Evolutionary conservation across 352 stramenopile species (phyloP).

Genomic region (Phytopythium montanum): DNA sequence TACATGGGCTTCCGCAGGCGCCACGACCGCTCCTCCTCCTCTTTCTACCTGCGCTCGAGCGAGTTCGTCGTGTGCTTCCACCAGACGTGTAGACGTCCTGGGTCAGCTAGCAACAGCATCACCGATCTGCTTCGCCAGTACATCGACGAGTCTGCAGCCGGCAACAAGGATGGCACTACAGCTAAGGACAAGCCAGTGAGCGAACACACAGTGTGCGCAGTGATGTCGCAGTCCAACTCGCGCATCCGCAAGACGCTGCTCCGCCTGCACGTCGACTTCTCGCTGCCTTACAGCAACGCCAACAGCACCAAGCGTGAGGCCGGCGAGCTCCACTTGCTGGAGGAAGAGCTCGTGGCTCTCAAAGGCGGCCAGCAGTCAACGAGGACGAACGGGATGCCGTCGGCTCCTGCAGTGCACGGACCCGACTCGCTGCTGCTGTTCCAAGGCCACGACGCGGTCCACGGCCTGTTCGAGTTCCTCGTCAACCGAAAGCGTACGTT

Average conservation of each 20-base stretch:
- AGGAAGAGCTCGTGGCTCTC: conserved; percentile 36
- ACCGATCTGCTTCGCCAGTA: conserved; percentile 15
- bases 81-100: conserved; percentile 13
- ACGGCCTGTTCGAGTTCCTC: conserved; percentile 74
- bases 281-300: conserved; percentile 47
- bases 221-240: conserved; percentile 67
- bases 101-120: conserved; percentile 12
- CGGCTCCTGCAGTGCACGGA: conserved; percentile 32
- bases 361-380: conserved; percentile 9
- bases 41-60: conserved; percentile 59
- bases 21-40: conserved; percentile 4
- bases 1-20: conserved; percentile 58
- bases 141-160: conserved; percentile 25
- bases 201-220: conserved; percentile 30
- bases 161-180: conserved; percentile 2
- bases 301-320: conserved; percentile 36
- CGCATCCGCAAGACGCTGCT: conserved; percentile 59
- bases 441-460: conserved; percentile 51
- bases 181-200: neutral
- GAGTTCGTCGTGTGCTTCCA: conserved; percentile 67
- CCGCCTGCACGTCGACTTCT: conserved; percentile 55
- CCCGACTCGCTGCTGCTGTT: conserved; percentile 66
- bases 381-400: conserved; percentile 17
- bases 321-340: conserved; percentile 40
- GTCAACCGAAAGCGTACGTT: conserved; percentile 73